Base-by-base conservation (phyloP, 805 yeast genomes). In the Spathaspora passalidarum region DNA sequence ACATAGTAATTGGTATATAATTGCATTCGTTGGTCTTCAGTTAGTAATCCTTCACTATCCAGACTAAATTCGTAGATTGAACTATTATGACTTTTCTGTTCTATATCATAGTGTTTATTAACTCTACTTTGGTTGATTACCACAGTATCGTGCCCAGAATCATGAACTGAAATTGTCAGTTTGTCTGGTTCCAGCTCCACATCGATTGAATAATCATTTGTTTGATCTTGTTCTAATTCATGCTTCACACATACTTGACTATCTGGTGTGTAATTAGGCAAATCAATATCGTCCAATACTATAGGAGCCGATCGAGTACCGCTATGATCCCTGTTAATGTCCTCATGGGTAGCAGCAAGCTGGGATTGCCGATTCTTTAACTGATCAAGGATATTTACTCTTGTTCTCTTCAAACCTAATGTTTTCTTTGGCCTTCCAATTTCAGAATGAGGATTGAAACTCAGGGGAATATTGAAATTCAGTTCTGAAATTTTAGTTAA, bases 1-100 rank as follows among this genome's bases (percentile, higher is more conserved):
- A 60, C 53, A 45, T 57, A 70, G 44, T 72, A 68, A 37, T 66
- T 62, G 25, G 75, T 62, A 54, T 72, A 75, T 18, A 78, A 66
- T 23, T 72, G 75, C 38, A 59, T 52, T 43, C 62, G 62, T 42
- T 76, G 66, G 6, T 61, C 59, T 3, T 68, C 57, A 2, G 62
- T 59, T 40, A 78, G 62, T n/a, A 68, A 59, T 0, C 81, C 82
- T 14, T 67, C 78, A 4, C 50, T 48, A 9, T 46, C 45, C 46
- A 67, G 66, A 7, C 39, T 19, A 26, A 37, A 26, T 35, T 34
- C 20, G 9, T 23, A 32, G 32, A 22, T 36, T 36, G 35, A 14
- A 14, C 38, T 42, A 13, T 38, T 37, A n/a, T 18, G 4, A 7
- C 29, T 25, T 11, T 11, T 25, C 9, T 25, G 9, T 4, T 7